Evolutionary conservation across 129 eudicot species (phyloP).

Genomic region (Flaveria bidentis): DNA sequence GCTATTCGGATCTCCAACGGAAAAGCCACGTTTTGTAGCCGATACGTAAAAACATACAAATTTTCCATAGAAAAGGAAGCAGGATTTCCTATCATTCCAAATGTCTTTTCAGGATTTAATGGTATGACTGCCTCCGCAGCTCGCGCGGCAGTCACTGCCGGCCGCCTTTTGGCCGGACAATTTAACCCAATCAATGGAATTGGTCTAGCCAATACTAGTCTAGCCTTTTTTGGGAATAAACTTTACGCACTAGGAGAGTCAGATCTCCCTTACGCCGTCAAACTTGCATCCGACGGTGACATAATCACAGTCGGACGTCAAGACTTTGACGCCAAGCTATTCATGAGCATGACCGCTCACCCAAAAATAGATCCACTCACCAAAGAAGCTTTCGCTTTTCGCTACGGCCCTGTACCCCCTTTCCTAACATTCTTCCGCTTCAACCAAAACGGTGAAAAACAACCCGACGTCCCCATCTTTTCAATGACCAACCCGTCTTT

Average conservation of each 20-base stretch:
- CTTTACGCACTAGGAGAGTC: conserved; percentile 41
- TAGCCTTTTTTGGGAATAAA: conserved; percentile 30
- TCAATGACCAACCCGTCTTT: conserved; percentile 50
- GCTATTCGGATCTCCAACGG: conserved; percentile 52
- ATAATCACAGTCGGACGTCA: conserved; percentile 32
- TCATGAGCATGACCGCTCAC: conserved; percentile 45
- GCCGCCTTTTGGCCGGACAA: conserved; percentile 27
- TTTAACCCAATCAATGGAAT: conserved; percentile 41
- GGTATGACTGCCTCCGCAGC: conserved; percentile 33
- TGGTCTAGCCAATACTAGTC: conserved; percentile 40
- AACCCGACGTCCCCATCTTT: conserved; percentile 39
- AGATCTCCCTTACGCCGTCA: conserved; percentile 36
- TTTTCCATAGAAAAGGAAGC: conserved; percentile 45
- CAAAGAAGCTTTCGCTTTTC: conserved; percentile 44
- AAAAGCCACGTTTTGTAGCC: conserved; percentile 70
- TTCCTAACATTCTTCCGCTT: conserved; percentile 39
- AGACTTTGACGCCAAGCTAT: conserved; percentile 35
- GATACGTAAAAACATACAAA: conserved; percentile 64
- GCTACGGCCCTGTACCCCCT: conserved; percentile 42
- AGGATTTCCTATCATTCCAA: conserved; percentile 53
- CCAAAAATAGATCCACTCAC: conserved; percentile 38
- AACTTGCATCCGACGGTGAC: conserved; percentile 31
- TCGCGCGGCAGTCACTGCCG: conserved; percentile 29
- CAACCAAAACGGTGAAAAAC: conserved; percentile 37
- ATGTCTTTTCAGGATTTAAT: conserved; percentile 53